phyloP scores from a whole-genome alignment of 2,329 filamentous ascomycete species.

The Harringtonia lauricola region DNA sequence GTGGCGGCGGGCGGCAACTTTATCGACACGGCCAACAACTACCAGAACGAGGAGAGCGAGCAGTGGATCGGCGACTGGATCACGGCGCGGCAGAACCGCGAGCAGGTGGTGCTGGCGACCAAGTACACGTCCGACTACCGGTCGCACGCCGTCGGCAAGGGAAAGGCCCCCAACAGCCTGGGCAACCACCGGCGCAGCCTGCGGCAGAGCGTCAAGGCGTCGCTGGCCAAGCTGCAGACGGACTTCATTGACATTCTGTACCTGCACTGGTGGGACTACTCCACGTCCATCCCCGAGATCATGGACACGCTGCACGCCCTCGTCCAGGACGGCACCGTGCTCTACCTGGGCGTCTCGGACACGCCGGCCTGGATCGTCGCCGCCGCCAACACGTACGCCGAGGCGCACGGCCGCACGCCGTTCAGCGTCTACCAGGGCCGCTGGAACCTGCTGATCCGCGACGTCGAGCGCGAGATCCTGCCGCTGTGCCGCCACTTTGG shows the following conservation, averaged over 20 bases:
- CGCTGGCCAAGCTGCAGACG: conserved; percentile 32
- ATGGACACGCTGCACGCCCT: conserved; percentile 30
- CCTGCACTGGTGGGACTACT: conserved; percentile 33
- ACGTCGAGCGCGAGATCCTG: conserved; percentile 29
- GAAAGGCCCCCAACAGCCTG: conserved; percentile 25
- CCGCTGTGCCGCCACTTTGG: conserved; percentile 29
- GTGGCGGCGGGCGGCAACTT: conserved; percentile 48
- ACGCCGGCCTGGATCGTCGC: conserved; percentile 28
- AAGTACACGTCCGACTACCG: conserved; percentile 42
- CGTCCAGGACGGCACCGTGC: conserved; percentile 28
- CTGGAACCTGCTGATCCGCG: conserved; percentile 21
- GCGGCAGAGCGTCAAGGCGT: conserved; percentile 29
- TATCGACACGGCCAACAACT: conserved; percentile 52
- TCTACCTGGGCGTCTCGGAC: conserved; percentile 29
- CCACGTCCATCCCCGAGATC: conserved; percentile 28
- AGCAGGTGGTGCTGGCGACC: conserved; percentile 42
- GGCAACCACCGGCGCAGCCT: conserved; percentile 33
- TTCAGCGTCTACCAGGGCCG: conserved; percentile 29
- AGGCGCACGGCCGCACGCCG: conserved; percentile 21
- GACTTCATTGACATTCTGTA: conserved; percentile 34
- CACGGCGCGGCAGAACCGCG: conserved; percentile 33
- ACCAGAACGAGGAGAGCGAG: conserved; percentile 44
- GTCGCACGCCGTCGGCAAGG: conserved; percentile 23
- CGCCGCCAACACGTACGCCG: conserved; percentile 27
- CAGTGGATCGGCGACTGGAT: conserved; percentile 52